phyloP scores from a whole-genome alignment of 768 basidiomycete species.

The Cystofilobasidium macerans region DNA sequence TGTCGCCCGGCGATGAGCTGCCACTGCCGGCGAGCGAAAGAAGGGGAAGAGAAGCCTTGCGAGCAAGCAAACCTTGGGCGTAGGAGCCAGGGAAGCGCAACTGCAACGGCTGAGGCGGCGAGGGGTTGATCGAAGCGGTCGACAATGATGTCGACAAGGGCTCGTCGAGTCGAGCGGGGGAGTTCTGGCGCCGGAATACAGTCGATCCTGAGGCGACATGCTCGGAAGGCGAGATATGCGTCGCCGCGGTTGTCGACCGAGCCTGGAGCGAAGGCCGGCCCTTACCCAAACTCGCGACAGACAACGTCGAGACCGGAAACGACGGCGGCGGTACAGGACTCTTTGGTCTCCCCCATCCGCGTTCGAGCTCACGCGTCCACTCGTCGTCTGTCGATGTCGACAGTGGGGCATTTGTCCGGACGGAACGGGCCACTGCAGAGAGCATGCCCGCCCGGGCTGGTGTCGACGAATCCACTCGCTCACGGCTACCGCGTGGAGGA shows the following conservation, averaged over 20 bases:
- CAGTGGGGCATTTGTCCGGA: background rate
- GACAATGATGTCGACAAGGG: background rate
- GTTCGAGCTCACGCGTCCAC: constrained; percentile 20
- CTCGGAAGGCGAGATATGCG: background rate
- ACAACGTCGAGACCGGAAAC: background rate
- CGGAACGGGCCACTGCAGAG: too few species aligned
- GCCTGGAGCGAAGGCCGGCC: background rate
- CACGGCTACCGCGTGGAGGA: too few species aligned
- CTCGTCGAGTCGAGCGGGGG: background rate
- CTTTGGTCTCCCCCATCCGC: constrained; percentile 20
- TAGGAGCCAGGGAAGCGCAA: constrained; percentile 14
- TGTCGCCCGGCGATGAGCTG: too few species aligned
- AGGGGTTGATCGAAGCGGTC: background rate
- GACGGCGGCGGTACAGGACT: background rate
- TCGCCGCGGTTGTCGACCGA: background rate
- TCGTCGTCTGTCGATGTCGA: constrained; percentile 8
- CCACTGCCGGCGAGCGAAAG: constrained; percentile 11
- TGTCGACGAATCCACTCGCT: background rate
- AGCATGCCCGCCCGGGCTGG: background rate
- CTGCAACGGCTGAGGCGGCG: background rate
- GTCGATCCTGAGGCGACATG: background rate
- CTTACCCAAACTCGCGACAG: background rate
- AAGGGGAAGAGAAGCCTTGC: constrained; percentile 17
- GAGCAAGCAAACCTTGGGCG: constrained; percentile 12
- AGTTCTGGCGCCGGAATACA: background rate